Evolutionary conservation across 257 asterid genomes (phyloP), one percentile per base, ranked within the genome.

Genomic region (Orobanche coerulescens): DNA sequence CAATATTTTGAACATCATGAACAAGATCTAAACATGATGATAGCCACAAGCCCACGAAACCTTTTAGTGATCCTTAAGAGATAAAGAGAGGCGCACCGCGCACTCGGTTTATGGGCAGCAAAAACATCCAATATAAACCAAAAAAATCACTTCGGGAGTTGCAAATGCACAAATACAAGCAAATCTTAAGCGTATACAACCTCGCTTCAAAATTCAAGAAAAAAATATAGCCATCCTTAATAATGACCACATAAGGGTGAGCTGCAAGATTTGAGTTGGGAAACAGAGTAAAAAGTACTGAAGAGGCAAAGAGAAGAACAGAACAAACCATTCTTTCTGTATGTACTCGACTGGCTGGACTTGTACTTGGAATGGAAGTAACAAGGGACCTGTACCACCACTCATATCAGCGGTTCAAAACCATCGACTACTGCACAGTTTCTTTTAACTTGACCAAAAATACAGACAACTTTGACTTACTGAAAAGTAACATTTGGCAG

Each of bases 401-500:
- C 30, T 74, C 37, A 22, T 62, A 61, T 33, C 23, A 44, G n/a
- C n/a, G n/a, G n/a, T n/a, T n/a, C n/a, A n/a, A n/a, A n/a, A n/a
- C n/a, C n/a, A n/a, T n/a, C n/a, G n/a, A n/a, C n/a, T n/a, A n/a
- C n/a, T n/a, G n/a, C n/a, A n/a, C n/a, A 44, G 53, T 18, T 9
- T 12, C 42, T 36, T 43, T 36, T 12, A 48, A 62, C 44, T 5
- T 4, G 42, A 9, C 30, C 8, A 56, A 44, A 34, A 58, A 10
- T 26, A 31, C 8, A 6, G 31, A 44, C 9, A 66, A 26, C 14
- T 20, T n/a, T 66, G 28, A 62, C 95, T 84, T 77, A 92, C 96
- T 63, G 98, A 92, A 65, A 92, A 92, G 59, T 84, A 84, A 67
- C 98, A 92, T 71, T 92, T 88, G 0, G 94, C 34, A 30, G 98